A percentile compares a stretch with the other conserved stretches of the same genome.
phyloP scores from a whole-genome alignment of 352 stramenopile genomes.

The Hyaloperonospora brassicae region DNA sequence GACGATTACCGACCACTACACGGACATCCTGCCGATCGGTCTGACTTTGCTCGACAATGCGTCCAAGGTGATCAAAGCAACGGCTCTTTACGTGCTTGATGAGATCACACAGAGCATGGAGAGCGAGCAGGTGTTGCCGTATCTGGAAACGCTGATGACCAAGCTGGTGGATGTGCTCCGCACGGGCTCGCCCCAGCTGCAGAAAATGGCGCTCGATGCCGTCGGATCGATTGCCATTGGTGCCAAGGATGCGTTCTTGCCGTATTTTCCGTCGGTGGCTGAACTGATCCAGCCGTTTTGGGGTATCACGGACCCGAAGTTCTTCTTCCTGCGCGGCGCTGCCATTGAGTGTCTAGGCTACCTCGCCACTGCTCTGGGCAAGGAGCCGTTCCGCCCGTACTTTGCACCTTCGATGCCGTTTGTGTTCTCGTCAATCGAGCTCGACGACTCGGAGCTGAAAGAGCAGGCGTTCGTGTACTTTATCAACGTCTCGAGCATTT shows the following conservation, averaged over 20 bases:
- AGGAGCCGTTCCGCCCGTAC: constrained; percentile 93
- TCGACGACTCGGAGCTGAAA: constrained; percentile 94
- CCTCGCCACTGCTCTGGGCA: constrained; percentile 93
- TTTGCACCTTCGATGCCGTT: constrained; percentile 92
- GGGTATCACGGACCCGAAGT: constrained; percentile 87
- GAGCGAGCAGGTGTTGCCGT: constrained; percentile 89
- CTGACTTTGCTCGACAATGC: constrained; percentile 92
- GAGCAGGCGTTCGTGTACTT: constrained; percentile 98
- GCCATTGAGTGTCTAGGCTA: constrained; percentile 98
- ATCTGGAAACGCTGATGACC: constrained; percentile 92
- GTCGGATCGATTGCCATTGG: constrained; percentile 94
- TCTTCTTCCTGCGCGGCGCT: constrained; percentile 90
- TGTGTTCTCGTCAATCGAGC: constrained; percentile 88
- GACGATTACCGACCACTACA: constrained; percentile 92
- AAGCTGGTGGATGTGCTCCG: constrained; percentile 93
- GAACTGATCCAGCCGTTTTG: constrained; percentile 87
- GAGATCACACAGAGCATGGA: constrained; percentile 98
- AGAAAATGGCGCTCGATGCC: constrained; percentile 97
- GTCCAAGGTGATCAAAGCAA: constrained; percentile 91
- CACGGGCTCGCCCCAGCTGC: constrained; percentile 85
- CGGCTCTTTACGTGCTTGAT: constrained; percentile 96
- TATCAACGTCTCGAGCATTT: constrained; percentile 96
- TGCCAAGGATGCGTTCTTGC: constrained; percentile 94
- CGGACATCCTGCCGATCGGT: constrained; percentile 93
- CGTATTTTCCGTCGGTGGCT: constrained; percentile 89